Evolutionary conservation across 257 asterid genomes (phyloP), one percentile per base, ranked within the genome.

Genomic region (Gentiana macrophylla): DNA sequence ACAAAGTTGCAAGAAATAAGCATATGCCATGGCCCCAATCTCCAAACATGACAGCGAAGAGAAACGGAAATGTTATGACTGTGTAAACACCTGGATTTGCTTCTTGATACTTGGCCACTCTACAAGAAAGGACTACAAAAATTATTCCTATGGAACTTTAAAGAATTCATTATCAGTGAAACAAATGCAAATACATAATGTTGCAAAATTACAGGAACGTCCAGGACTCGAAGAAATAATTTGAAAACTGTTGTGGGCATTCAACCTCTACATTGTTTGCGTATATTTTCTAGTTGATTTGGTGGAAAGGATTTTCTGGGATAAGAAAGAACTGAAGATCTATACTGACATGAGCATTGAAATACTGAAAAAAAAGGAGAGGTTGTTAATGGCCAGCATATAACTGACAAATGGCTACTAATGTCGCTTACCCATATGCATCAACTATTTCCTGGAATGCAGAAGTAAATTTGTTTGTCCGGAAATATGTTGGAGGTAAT

Each of bases 1-100:
- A 81, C 58, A 78, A 36, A 50, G 88, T 68, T 32, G 79, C 80
- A 52, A 81, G 68, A 54, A 81, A 66, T 76, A 81, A 68, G 69
- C 84, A 78, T 63, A 81, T 75, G n/a, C 88, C 84, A 61, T 81
- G 88, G 49, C 88, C 88, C 88, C 88, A 80, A 61, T 80, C 88
- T 67, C 84, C 88, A 59, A 80, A 80, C 88, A 80, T 80, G 58
- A 80, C 84, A 8, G 88, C 88, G 59, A 81, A 81, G 53, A 81
- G 77, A 70, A 81, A 81, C 8, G 88, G 88, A 67, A 81, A 81
- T 64, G 88, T 78, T 56, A 78, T 71, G 53, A 81, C 68, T 52
- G 84, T 75, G 70, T 56, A 81, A 67, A 78, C 88, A 38, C 79
- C 84, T 32, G 88, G 88, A 72, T 81, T 81, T 61, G 73, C 88